Evolutionary conservation across 441 rosid species (phyloP), one percentile per base, ranked within the genome.

Genomic region (Bruguiera hainesii): DNA sequence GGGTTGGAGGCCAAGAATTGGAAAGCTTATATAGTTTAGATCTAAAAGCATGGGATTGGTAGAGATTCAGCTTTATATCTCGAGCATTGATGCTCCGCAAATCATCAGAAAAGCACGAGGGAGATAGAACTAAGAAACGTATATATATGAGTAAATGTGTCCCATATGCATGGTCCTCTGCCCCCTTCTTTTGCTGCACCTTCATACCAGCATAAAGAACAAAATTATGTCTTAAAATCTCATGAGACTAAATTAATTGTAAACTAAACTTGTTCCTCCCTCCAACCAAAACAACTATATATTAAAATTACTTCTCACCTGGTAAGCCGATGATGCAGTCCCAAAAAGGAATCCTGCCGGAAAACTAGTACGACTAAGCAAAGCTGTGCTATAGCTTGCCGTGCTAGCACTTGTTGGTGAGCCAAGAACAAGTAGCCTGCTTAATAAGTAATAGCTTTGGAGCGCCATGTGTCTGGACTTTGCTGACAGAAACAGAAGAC

Each of bases 261-360:
- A 11, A 10, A 13, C 16, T 39, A 11, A 39, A 11, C 48, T 39
- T 11, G 48, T 39, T 39, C 48, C 4, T 39, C 16, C 15, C 48
- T 11, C 18, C 48, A 39, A 39, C 16, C 18, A 39, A 13, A 11
- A 37, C 15, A 37, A 13, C 16, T 13, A 11, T 3, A 8, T 3
- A 42, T 13, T 42, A 13, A 10, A 39, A 39, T 10, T 39, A 72
- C n/a, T 61, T 48, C 15, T 58, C 50, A 89, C 97, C 97, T 94
- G 98, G 72, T 79, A 94, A 72, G 99, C 81, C n/a, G 99, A 78
- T 33, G 98, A 89, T 35, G 98, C 94, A 9, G 99, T 91, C 70
- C 99, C 98, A 19, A 94, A 91, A 61, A 86, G 82, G 75, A 94
- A 94, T 9, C 88, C 96, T 9, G 75, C 70, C 0, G 98, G 96